These are phyloP conservation scores for Eustoma russellianum DNA, from an alignment of 257 asterid species.

Conservation along the genomic window DNA sequence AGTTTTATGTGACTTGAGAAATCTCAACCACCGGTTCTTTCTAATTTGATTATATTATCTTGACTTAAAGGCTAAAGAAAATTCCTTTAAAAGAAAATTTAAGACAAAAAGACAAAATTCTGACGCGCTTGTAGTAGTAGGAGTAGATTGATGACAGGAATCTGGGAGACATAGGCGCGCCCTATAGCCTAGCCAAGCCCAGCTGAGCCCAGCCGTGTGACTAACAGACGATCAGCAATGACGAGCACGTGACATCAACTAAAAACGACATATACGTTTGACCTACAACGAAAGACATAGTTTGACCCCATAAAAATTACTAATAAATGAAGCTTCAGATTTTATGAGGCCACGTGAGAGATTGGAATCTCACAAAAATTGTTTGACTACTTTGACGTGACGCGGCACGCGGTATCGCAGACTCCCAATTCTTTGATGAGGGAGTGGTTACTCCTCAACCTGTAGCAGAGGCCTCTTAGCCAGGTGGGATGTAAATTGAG, in stretches of 20 bases:
- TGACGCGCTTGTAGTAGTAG: neutral
- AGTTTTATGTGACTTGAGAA: too few relatives aligned
- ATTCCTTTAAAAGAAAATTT: neutral
- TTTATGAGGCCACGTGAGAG: conserved; percentile 23
- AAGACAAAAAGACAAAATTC: neutral
- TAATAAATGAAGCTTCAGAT: too few relatives aligned
- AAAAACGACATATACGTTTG: too few relatives aligned
- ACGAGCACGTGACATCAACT: conserved; percentile 8
- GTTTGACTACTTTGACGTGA: conserved; percentile 47
- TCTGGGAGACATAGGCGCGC: neutral
- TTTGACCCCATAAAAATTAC: too few relatives aligned
- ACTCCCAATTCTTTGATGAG: too few relatives aligned
- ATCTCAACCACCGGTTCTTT: too few relatives aligned
- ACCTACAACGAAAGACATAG: too few relatives aligned
- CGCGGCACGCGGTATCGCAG: conserved; percentile 59
- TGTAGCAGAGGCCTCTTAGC: too few relatives aligned
- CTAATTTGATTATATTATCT: too few relatives aligned
- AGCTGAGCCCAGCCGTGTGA: neutral
- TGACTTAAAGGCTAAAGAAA: too few relatives aligned
- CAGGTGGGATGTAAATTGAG: too few relatives aligned
- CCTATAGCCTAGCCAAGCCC: neutral
- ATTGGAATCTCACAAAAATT: conserved; percentile 1
- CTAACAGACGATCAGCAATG: neutral
- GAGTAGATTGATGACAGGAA: neutral
- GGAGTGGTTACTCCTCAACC: too few relatives aligned